phyloP scores from a whole-genome alignment of 305 asterid species.

The Plantago rigida region DNA sequence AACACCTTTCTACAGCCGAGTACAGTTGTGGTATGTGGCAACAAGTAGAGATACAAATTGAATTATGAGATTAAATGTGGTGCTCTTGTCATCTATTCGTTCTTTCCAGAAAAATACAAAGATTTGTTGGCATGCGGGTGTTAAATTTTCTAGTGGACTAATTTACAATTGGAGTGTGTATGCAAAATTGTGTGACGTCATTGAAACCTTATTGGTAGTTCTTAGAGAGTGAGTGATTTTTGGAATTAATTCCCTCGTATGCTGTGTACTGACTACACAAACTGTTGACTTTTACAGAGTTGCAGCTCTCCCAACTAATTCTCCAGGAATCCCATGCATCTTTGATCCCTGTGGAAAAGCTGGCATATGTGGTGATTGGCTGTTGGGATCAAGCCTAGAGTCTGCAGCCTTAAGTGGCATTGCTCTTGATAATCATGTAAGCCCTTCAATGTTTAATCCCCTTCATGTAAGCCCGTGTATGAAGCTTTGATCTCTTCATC shows the following conservation, averaged over 20 bases:
- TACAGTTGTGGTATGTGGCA: constrained; percentile 68
- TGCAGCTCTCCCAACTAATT: constrained; percentile 91
- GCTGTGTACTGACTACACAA: constrained; percentile 3
- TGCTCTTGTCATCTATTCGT: neutral
- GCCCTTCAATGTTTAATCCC: constrained; percentile 4
- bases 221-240: too few relatives aligned
- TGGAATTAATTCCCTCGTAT: too few relatives aligned
- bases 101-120: too few relatives aligned
- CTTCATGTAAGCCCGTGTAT: too few relatives aligned
- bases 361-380: constrained; percentile 98
- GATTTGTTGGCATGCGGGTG: too few relatives aligned
- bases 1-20: constrained; percentile 61
- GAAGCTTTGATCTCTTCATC: too few relatives aligned
- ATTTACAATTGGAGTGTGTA: too few relatives aligned
- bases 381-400: constrained; percentile 83
- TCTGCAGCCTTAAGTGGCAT: constrained; percentile 91
- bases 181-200: too few relatives aligned
- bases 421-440: constrained; percentile 86
- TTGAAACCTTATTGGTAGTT: too few relatives aligned
- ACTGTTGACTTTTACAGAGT: constrained; percentile 52
- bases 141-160: too few relatives aligned
- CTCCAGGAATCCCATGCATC: constrained; percentile 76
- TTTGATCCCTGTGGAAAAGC: constrained; percentile 93
- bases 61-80: constrained; percentile 8
- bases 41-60: constrained; percentile 1